phyloP scores from a whole-genome alignment of 768 basidiomycete species.

The Russula sp. region DNA sequence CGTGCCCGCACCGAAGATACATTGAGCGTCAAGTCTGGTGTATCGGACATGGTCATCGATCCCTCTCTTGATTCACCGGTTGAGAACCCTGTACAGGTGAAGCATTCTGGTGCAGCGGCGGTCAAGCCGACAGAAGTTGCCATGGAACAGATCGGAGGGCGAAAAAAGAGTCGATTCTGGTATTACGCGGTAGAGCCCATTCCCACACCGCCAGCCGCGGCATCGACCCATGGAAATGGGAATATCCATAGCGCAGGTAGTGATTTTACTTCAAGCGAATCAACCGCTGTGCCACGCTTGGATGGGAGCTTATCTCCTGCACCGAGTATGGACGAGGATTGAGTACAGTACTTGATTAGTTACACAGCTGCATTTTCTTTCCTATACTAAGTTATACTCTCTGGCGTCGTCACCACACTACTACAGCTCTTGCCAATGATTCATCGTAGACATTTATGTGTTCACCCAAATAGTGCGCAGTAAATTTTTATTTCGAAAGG shows the following conservation, averaged over 20 bases:
- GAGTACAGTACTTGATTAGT: not conserved
- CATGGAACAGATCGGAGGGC: constrained; percentile 69
- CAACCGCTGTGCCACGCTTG: constrained; percentile 28
- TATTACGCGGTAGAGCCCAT: constrained; percentile 79
- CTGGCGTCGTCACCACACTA: constrained; percentile 12
- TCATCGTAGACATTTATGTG: constrained; percentile 9
- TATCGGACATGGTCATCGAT: constrained; percentile 23
- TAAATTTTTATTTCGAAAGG: not conserved
- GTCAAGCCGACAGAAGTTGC: constrained; percentile 67
- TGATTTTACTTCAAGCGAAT: constrained; percentile 18
- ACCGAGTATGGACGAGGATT: constrained; percentile 32
- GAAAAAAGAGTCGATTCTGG: constrained; percentile 84
- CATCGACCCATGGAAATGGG: constrained; percentile 1
- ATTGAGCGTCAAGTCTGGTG: constrained; percentile 26
- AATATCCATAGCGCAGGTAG: constrained; percentile 10
- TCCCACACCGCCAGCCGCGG: constrained; percentile 24
- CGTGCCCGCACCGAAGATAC: constrained; percentile 73
- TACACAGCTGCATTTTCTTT: constrained; percentile 9
- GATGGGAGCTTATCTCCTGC: constrained; percentile 40
- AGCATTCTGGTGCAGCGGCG: constrained; percentile 53
- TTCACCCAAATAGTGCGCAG: not conserved
- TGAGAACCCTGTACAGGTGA: constrained; percentile 38
- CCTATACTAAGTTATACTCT: constrained; percentile 19
- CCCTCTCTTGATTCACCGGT: constrained; percentile 13
- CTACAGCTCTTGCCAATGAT: constrained; percentile 7